A percentile compares a stretch with the other conserved stretches of the same genome.
Evolutionary conservation across 2,329 filamentous ascomycete species (phyloP).

Genomic region (Talaromyces sp.): DNA sequence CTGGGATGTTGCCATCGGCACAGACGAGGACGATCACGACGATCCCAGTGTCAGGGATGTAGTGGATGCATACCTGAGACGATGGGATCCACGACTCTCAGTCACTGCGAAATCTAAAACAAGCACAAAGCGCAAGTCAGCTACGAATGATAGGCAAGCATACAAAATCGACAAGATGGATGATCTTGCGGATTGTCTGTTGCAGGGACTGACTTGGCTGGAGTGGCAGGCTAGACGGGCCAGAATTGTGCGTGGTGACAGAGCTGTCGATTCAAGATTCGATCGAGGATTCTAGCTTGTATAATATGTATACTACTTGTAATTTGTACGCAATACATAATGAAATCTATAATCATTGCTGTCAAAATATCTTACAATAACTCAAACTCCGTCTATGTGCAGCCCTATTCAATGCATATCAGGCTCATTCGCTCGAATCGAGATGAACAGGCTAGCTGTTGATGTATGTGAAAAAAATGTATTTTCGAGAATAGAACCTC

Average conservation of each 20-base stretch:
- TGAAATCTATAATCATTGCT: slow-evolving; percentile 1
- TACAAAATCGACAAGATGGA: slow-evolving; percentile 63
- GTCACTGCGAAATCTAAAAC: neutral
- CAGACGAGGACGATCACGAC: neutral
- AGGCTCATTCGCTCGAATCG: neutral
- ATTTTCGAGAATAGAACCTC: slow-evolving; percentile 7
- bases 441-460: slow-evolving; percentile 12
- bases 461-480: slow-evolving; percentile 1
- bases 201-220: slow-evolving; percentile 76
- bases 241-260: neutral
- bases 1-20: neutral
- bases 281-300: neutral
- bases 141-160: neutral
- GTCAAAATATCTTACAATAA: slow-evolving; percentile 4
- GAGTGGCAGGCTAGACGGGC: slow-evolving; percentile 61
- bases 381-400: slow-evolving; percentile 15
- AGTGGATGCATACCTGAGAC: slow-evolving; percentile 10
- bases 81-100: slow-evolving; percentile 8
- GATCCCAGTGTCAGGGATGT: neutral
- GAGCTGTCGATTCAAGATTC: neutral
- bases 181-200: slow-evolving; percentile 74
- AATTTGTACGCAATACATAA: neutral
- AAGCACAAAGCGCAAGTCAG: neutral
- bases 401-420: slow-evolving; percentile 18
- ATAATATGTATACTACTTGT: neutral